Base-by-base conservation (phyloP, 2,329 filamentous ascomycete species). In the Fusarium devonianum region DNA sequence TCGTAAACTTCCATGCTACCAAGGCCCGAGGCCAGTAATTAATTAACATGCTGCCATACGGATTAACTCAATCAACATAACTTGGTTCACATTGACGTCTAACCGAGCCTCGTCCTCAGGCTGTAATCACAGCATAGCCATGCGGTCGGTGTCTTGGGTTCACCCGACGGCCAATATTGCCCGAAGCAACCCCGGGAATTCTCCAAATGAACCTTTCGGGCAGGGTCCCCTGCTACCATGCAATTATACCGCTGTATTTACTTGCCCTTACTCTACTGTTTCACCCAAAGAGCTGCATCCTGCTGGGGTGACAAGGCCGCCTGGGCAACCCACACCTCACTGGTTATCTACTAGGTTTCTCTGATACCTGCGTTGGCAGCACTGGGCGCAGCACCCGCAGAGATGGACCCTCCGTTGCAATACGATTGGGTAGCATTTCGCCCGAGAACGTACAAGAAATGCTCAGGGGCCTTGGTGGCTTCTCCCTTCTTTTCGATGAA, bases 121-220 rank as follows among this genome's bases (percentile, higher is more conserved):
- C 41, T 28, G 23, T 13, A 37, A 17, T 53, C 13, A 42, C 28
- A 35, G 40, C 29, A 40, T 41, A 13, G 38, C 38, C 16, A 32
- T 23, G 28, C 14, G 49, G 13, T 13, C 18, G 39, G 19, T 49
- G 32, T 54, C 53, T 23, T 42, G n/a, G n/a, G n/a, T n/a, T n/a
- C n/a, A n/a, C 49, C 43, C 25, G 25, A 16, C 37, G 37, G 26
- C 8, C n/a, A 40, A 50, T 50, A 28, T 55, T 28, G 50, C 39
- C 38, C 35, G 30, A 43, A 16, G 46, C n/a, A n/a, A 47, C 46
- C 39, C 38, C 18, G 30, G 29, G 47, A 56, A 46, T 33, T 36
- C 40, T 26, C 14, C 28, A 53, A 46, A 41, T 41, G 41, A 59
- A 56, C 56, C 51, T 56, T 57, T 53, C 47, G 39, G 23, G 42